Base-by-base conservation (phyloP, 176 grass and related monocot species). In the Cenchrus fungigraminus region DNA sequence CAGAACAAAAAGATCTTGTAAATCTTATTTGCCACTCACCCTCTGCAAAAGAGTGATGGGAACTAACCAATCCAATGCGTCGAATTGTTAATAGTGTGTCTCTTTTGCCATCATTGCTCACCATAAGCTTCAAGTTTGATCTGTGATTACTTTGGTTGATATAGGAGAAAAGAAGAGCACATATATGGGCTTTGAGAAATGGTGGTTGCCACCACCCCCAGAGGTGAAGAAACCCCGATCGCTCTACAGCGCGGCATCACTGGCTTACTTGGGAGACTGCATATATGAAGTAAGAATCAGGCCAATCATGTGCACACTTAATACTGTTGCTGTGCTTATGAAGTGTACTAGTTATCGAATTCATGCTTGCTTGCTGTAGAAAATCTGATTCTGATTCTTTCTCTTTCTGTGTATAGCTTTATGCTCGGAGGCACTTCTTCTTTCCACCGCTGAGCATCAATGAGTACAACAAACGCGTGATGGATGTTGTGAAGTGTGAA, bases 211-310 rank as follows among this genome's bases (percentile, higher is more conserved):
- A 5, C 77, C 86, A 6, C 87, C 96, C 0, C 93, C 89, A 4
- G 83, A 86, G 82, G 93, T 98, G 65, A 98, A 98, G 73, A 98
- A 94, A 79, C 96, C 96, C 2, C 87, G 88, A 10, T 98, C 96
- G 0, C 90, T 91, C 56, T 98, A 95, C 83, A 98, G 93, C 53
- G 93, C 93, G 0, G 93, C 86, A 8, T 94, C 96, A 8, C 66
- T 98, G n/a, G 96, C 93, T 17, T 95, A 98, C 85, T 90, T 98
- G 84, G 96, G 96, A 74, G 96, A 98, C 76, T 98, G 96, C 87
- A 98, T 98, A 76, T 98, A 98, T 85, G 96, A 98, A 92, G 96
- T 98, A 32, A 79, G 79, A 60, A 64, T 44, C 5, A 19, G 13
- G 53, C 32, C 14, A 34, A 54, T 43, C 20, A 16, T 6, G 54